These are phyloP conservation scores for Raphanus sativus DNA, from an alignment of 345 rosid genomes.

Conservation along the genomic window DNA sequence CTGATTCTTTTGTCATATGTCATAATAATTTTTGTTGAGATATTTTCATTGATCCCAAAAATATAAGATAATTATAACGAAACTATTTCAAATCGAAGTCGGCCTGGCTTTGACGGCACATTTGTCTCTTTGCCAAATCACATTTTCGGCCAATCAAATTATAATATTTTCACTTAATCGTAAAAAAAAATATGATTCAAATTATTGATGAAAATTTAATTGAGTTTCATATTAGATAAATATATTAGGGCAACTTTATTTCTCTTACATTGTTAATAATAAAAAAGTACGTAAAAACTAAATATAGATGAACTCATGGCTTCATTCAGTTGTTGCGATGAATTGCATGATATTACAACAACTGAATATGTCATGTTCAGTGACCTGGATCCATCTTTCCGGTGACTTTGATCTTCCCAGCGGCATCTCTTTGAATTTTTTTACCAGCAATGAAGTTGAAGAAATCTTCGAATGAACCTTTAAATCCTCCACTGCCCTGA, in stretches of 20 bases:
- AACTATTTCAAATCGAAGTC: too few relatives aligned
- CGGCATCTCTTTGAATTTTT: not conserved
- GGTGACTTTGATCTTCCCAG: slow-evolving; percentile 9
- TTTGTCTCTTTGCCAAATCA: too few relatives aligned
- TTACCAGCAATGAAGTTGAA: not conserved
- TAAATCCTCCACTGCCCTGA: not conserved
- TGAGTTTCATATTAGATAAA: not conserved
- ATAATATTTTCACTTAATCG: too few relatives aligned
- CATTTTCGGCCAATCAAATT: too few relatives aligned
- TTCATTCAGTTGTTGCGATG: slow-evolving; percentile 20
- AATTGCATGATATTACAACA: not conserved
- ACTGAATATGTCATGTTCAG: not conserved
- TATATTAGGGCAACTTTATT: not conserved
- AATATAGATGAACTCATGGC: slow-evolving; percentile 26
- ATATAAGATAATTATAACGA: too few relatives aligned
- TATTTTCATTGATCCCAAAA: too few relatives aligned
- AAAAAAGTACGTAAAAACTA: not conserved
- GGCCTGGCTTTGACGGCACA: too few relatives aligned
- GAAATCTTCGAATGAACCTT: not conserved
- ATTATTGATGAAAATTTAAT: not conserved
- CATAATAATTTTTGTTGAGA: too few relatives aligned
- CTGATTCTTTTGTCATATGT: too few relatives aligned
- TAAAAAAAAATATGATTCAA: slow-evolving; percentile 28
- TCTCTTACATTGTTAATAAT: not conserved
- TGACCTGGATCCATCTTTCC: slow-evolving; percentile 25